These are phyloP conservation scores for Parachaetomium inaequale DNA, from an alignment of 495 filamentous ascomycete species.

Conservation along the genomic window DNA sequence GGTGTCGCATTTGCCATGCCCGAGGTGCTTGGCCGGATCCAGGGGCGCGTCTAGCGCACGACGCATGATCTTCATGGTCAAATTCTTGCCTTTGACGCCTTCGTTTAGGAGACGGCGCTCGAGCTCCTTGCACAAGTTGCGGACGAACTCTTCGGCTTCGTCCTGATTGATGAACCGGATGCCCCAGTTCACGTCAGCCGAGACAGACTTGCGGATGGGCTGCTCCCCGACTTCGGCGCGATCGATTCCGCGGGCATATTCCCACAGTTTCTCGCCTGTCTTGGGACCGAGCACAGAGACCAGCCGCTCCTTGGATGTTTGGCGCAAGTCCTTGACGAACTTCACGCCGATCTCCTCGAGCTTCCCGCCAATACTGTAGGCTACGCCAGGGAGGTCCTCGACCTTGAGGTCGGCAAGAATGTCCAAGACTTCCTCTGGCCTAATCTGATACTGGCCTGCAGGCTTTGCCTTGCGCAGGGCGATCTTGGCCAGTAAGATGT, in stretches of 20 bases:
- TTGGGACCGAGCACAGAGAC: constrained; percentile 75
- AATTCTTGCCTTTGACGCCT: constrained; percentile 75
- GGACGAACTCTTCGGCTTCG: constrained; percentile 87
- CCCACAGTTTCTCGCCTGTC: constrained; percentile 86
- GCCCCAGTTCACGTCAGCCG: constrained; percentile 96
- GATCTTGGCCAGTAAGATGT: constrained; percentile 85
- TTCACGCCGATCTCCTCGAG: constrained; percentile 83
- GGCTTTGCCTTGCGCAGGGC: constrained; percentile 91
- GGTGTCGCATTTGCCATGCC: constrained; percentile 90
- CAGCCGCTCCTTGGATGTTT: constrained; percentile 69
- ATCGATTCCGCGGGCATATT: constrained; percentile 89
- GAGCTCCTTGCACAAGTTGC: constrained; percentile 76
- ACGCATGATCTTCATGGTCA: constrained; percentile 92
- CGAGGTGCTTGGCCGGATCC: constrained; percentile 90
- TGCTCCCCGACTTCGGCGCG: constrained; percentile 80
- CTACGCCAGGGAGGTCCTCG: constrained; percentile 81
- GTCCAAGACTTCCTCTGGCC: constrained; percentile 69
- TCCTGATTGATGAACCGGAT: constrained; percentile 86
- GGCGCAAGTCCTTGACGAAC: constrained; percentile 75
- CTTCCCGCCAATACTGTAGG: constrained; percentile 76
- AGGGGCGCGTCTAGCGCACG: constrained; percentile 81
- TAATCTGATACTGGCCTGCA: constrained; percentile 84
- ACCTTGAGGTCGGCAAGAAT: constrained; percentile 74
- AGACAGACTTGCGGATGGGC: constrained; percentile 77
- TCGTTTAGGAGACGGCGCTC: constrained; percentile 75